phyloP scores from a whole-genome alignment of 192 early-diverging fungal genomes.

The Chytriomyces sp. region DNA sequence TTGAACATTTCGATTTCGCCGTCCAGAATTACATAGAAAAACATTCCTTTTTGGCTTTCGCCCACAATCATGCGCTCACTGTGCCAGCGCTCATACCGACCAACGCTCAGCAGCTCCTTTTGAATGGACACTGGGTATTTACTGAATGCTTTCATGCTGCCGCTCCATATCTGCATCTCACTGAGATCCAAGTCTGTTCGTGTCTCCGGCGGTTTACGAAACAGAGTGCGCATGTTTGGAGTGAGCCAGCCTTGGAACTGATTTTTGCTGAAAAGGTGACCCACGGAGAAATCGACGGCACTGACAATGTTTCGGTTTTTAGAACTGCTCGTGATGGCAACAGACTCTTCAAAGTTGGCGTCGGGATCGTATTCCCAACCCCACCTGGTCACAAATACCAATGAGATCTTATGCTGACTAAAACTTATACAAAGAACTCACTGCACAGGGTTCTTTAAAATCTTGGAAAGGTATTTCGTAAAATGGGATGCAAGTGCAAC shows the following conservation, averaged over 20 bases:
- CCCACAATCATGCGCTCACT: conserved; percentile 39
- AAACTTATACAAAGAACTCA: background rate
- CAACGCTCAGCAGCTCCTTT: conserved; percentile 34
- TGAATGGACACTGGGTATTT: conserved; percentile 27
- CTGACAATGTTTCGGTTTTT: conserved; percentile 22
- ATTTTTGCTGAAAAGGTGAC: conserved; percentile 42
- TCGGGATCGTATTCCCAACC: conserved; percentile 52
- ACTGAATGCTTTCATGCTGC: conserved; percentile 19
- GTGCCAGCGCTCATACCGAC: conserved; percentile 46
- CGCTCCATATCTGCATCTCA: conserved; percentile 40
- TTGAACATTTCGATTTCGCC: conserved; percentile 49
- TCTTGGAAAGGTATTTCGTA: conserved; percentile 48
- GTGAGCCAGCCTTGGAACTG: conserved; percentile 48
- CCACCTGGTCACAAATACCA: conserved; percentile 28
- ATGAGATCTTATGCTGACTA: background rate
- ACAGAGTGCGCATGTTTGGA: conserved; percentile 34
- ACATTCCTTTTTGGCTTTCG: conserved; percentile 38
- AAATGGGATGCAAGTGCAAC: conserved; percentile 43
- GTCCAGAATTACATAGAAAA: conserved; percentile 49
- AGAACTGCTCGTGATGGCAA: background rate
- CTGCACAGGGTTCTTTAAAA: conserved; percentile 50
- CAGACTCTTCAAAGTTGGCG: conserved; percentile 32
- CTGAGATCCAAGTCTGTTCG: conserved; percentile 36
- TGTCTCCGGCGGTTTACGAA: conserved; percentile 38
- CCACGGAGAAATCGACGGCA: conserved; percentile 44